phyloP scores from a whole-genome alignment of 2,329 filamentous ascomycete genomes.

The Diatrype stigma region DNA sequence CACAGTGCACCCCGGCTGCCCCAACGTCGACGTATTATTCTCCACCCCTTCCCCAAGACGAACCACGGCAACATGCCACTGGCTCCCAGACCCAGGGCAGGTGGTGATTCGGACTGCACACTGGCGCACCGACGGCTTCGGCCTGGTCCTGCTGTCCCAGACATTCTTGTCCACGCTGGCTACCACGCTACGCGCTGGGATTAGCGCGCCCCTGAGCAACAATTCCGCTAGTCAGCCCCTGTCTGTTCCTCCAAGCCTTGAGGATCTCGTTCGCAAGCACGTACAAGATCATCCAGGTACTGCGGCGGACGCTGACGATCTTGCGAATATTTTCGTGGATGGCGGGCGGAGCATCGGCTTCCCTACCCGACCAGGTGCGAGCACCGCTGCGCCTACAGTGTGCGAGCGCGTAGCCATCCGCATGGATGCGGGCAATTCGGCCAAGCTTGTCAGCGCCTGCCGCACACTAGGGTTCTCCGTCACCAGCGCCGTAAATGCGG shows the following conservation, averaged over 20 bases:
- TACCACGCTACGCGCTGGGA: constrained; percentile 1
- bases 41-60: constrained; percentile 3
- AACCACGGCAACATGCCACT: constrained; percentile 15
- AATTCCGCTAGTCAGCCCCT: neutral
- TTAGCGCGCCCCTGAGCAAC: neutral
- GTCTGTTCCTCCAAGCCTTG: neutral
- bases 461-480: constrained; percentile 8
- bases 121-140: constrained; percentile 17
- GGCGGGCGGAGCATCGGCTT: constrained; percentile 19
- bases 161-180: constrained; percentile 11
- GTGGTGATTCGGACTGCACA: constrained; percentile 14
- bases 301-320: constrained; percentile 11
- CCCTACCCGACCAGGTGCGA: constrained; percentile 11
- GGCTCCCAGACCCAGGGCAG: constrained; percentile 10
- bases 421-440: constrained; percentile 6
- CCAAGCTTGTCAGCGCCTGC: constrained; percentile 7
- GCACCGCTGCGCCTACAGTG: neutral
- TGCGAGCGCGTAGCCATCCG: constrained; percentile 2
- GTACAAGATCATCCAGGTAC: neutral
- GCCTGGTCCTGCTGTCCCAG: constrained; percentile 10
- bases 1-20: neutral
- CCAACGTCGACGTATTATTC: constrained; percentile 10
- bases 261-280: neutral
- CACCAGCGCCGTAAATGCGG: constrained; percentile 16
- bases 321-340: constrained; percentile 8